Evolutionary conservation across 2,329 filamentous ascomycete genomes (phyloP), one percentile per base, ranked within the genome.

Genomic region (Mariannaea sp.): DNA sequence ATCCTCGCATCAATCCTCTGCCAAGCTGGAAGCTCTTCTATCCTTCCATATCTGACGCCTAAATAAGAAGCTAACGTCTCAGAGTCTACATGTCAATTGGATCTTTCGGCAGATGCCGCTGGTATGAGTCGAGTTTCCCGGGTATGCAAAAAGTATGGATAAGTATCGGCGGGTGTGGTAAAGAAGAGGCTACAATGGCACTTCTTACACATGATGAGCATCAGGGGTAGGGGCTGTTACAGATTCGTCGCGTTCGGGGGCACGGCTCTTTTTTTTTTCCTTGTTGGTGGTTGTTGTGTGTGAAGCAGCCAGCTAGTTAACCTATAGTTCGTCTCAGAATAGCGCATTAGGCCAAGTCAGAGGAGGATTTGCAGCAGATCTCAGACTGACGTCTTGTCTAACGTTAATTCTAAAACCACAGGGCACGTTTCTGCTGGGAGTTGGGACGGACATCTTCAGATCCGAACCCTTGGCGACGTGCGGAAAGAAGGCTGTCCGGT

Each of bases 141-240:
- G 39, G 7, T n/a, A 10, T 24, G 48, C 41, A 55, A 29, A 45
- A 42, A n/a, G n/a, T n/a, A n/a, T n/a, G 43, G 51, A 27, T 7
- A 39, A 29, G 30, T n/a, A 30, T 20, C 36, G 49, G n/a, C 40
- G 38, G 24, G 16, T 2, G 39, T 16, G 38, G 19, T 14, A 50
- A 49, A 9, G n/a, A 36, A 51, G 55, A 57, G 29, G 52, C 43
- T 19, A 29, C 12, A 51, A n/a, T n/a, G n/a, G n/a, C n/a, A n/a
- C n/a, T n/a, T 38, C 55, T 57, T 52, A 57, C 17, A 57, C 55
- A 52, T n/a, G 22, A 36, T 9, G 14, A 51, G 55, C 47, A 44
- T 19, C 52, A 55, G 40, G 49, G 52, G 32, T 49, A 33, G 39
- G 40, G n/a, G n/a, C n/a, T n/a, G n/a, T n/a, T n/a, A n/a, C n/a